Evolutionary conservation across 495 filamentous ascomycete genomes (phyloP).

Genomic region (Amphirosellinia nigrospora): DNA sequence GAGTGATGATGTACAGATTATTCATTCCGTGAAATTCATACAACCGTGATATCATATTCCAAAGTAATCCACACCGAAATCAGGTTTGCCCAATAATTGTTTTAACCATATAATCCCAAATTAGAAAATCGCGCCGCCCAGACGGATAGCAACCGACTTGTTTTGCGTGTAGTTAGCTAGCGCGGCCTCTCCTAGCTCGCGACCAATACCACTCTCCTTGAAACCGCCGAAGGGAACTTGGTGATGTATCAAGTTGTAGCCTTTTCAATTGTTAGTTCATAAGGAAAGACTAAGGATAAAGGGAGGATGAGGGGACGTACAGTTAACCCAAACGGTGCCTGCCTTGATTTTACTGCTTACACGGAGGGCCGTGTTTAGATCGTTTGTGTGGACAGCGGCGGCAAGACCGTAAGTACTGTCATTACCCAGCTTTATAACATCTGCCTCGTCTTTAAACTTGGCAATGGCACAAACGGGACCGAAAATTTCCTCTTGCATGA

Average conservation of each 20-base stretch:
- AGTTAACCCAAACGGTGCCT: slow-evolving; percentile 97
- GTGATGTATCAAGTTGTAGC: slow-evolving; percentile 78
- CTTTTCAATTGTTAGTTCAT: slow-evolving; percentile 24
- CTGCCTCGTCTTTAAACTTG: slow-evolving; percentile 91
- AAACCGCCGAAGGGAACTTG: slow-evolving; percentile 84
- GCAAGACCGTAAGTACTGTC: slow-evolving; percentile 86
- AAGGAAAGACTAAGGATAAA: not conserved
- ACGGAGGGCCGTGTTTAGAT: slow-evolving; percentile 91
- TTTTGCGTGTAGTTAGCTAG: slow-evolving; percentile 89
- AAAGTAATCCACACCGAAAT: not conserved
- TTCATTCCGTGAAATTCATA: slow-evolving; percentile 22
- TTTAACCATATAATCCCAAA: slow-evolving; percentile 4
- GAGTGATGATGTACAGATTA: slow-evolving; percentile 16
- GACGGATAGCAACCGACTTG: slow-evolving; percentile 64
- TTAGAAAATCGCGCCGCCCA: slow-evolving; percentile 53
- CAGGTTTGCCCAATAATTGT: not conserved
- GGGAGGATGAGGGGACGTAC: slow-evolving; percentile 50
- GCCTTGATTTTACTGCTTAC: slow-evolving; percentile 82
- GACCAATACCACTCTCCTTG: slow-evolving; percentile 92
- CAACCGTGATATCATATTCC: slow-evolving; percentile 22
- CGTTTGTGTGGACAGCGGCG: slow-evolving; percentile 88
- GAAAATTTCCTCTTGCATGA: slow-evolving; percentile 98
- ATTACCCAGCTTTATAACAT: slow-evolving; percentile 83
- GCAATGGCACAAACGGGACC: slow-evolving; percentile 91
- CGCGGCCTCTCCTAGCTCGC: slow-evolving; percentile 92